phyloP scores from a whole-genome alignment of 1,139 yeast species.

The Debaryomyces sp. region DNA sequence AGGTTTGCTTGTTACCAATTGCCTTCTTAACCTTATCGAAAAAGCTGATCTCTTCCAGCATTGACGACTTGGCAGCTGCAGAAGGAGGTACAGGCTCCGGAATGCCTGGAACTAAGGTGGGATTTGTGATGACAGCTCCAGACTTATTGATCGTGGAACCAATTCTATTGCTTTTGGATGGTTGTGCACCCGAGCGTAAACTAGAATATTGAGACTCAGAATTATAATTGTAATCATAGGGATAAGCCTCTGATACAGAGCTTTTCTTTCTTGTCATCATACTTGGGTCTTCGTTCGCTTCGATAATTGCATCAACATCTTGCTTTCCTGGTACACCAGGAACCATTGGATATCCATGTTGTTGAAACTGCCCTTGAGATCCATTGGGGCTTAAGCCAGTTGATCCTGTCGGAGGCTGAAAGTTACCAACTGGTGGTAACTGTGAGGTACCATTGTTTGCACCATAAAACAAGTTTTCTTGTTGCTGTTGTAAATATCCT shows the following conservation, averaged over 20 bases:
- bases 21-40: conserved; percentile 92
- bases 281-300: conserved; percentile 13
- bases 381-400: conserved; percentile 33
- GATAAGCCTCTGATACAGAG: conserved; percentile 32
- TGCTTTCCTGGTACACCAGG: conserved; percentile 14
- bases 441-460: conserved; percentile 43
- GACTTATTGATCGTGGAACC: conserved; percentile 19
- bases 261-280: conserved; percentile 27
- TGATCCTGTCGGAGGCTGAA: conserved; percentile 72
- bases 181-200: conserved; percentile 42
- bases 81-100: conserved; percentile 85
- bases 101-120: conserved; percentile 79
- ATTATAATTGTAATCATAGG: conserved; percentile 37
- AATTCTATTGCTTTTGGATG: conserved; percentile 32
- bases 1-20: conserved; percentile 86
- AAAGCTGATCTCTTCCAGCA: conserved; percentile 83
- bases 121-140: conserved; percentile 38
- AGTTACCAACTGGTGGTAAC: conserved; percentile 94
- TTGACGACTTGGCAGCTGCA: conserved; percentile 50
- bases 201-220: conserved; percentile 59
- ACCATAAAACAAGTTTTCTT: conserved; percentile 25
- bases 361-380: conserved; percentile 15
- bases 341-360: conserved; percentile 5
- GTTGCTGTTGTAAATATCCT: conserved; percentile 18
- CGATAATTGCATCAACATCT: conserved; percentile 17